Evolutionary conservation across 139 green algal species (phyloP), one percentile per base, ranked within the genome.

Genomic region (Desmodesmus armatus): DNA sequence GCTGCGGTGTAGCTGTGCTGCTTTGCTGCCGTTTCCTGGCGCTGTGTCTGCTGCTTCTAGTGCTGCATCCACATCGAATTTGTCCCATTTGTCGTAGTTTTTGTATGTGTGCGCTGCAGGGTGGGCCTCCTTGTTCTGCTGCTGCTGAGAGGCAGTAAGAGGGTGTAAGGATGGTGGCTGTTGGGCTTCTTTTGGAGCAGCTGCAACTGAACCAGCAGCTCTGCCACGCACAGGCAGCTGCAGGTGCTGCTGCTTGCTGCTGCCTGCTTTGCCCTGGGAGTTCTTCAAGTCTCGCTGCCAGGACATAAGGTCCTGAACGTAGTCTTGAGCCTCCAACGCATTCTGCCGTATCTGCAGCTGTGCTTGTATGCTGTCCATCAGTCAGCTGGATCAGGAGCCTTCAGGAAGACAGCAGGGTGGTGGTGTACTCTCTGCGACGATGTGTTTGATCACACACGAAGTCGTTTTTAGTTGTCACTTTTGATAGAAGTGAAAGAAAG

Each of bases 91-190:
- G 69, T 65, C 71, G 72, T 91, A 91, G 19, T 89, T 87, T 15
- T 90, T 53, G 81, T 96, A 93, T 0, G 93, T 96, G 89, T 96
- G 93, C 2, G 86, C 76, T 9, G 92, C 93, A 19, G 93, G 88
- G 82, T 74, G 47, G n/a, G 3, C 43, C 9, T 43, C 29, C 29
- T 11, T 53, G 67, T 5, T 29, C 13, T 62, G 15, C 23, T 43
- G 62, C 70, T 81, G 29, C 40, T 31, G 47, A 31, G 44, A 72
- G 65, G 23, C 33, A 73, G 73, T n/a, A n/a, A n/a, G n/a, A n/a
- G n/a, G n/a, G n/a, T n/a, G n/a, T n/a, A n/a, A n/a, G n/a, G n/a
- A n/a, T n/a, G n/a, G n/a, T 41, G 87, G 82, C 72, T 81, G 40
- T 55, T 88, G 87, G 31, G 90, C 80, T 3, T 87, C 62, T 19